Conservation (phyloP, 2,329 filamentous ascomycete genomes). For the Colletotrichum karsti region DNA sequence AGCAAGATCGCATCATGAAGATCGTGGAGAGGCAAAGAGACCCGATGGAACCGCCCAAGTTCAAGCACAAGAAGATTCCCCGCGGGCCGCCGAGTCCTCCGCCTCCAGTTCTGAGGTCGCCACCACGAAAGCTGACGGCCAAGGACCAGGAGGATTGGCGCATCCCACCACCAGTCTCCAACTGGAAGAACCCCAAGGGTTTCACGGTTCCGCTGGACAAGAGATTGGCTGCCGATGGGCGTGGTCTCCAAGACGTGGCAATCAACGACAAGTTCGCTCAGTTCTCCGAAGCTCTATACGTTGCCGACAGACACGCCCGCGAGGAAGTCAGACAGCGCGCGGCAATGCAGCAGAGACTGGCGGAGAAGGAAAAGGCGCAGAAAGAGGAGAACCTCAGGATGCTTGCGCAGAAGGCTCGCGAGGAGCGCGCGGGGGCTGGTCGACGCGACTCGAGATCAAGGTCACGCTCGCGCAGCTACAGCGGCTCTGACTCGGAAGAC, state of each 20-base stretch:
- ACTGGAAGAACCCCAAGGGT: constrained; percentile 99
- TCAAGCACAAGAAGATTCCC: constrained; percentile 99
- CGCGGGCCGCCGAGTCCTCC: constrained; percentile 91
- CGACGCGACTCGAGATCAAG: constrained; percentile 49
- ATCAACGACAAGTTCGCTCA: constrained; percentile 99
- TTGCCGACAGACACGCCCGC: constrained; percentile 91
- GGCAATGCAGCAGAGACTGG: constrained; percentile 93
- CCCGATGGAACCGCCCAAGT: constrained; percentile 96
- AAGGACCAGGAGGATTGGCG: constrained; percentile 98
- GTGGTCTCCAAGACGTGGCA: constrained; percentile 89
- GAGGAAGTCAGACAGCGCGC: constrained; percentile 94
- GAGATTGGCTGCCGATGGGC: constrained; percentile 90
- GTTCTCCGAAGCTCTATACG: constrained; percentile 92
- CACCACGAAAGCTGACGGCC: constrained; percentile 92
- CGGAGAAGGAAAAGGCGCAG: constrained; percentile 94
- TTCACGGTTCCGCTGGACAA: constrained; percentile 97
- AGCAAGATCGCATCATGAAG: constrained; percentile 97
- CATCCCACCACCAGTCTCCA: constrained; percentile 86
- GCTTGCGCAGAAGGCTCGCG: constrained; percentile 89
- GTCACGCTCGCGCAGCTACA: constrained; percentile 59
- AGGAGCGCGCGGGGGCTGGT: constrained; percentile 72
- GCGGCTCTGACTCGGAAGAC: constrained; percentile 56
- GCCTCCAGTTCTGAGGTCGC: constrained; percentile 93
- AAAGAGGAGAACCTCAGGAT: constrained; percentile 93
- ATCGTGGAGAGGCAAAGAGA: constrained; percentile 95